These are phyloP conservation scores for Cercophora scortea DNA, from an alignment of 495 filamentous ascomycete species.

Conservation along the genomic window DNA sequence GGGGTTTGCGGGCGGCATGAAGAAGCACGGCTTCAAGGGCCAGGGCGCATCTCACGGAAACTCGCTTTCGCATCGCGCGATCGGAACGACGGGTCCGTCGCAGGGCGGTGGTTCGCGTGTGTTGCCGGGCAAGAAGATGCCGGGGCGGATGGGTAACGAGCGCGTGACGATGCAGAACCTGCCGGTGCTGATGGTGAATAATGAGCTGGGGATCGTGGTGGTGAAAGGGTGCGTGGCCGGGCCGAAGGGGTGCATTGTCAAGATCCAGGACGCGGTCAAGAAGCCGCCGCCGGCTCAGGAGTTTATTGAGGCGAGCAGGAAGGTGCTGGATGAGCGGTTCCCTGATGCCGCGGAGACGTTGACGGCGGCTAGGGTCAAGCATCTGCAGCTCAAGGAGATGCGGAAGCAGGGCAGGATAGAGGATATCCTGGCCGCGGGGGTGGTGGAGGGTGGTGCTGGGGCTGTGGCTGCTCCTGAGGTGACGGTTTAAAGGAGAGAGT, in stretches of 20 bases:
- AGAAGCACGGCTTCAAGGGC: conserved; percentile 78
- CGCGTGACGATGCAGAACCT: conserved; percentile 83
- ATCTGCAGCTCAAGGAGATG: conserved; percentile 35
- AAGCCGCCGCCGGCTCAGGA: conserved; percentile 67
- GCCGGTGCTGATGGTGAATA: conserved; percentile 79
- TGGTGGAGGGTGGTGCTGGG: conserved; percentile 6
- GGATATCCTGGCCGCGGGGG: conserved; percentile 9
- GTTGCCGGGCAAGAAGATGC: conserved; percentile 93
- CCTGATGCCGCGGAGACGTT: conserved; percentile 27
- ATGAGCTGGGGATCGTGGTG: conserved; percentile 76
- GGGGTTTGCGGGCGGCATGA: conserved; percentile 97
- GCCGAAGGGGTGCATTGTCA: conserved; percentile 74
- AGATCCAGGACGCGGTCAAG: conserved; percentile 86
- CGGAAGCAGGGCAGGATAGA: conserved; percentile 28
- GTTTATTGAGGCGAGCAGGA: conserved; percentile 28
- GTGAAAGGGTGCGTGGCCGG: conserved; percentile 79
- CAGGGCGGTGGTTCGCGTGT: conserved; percentile 91
- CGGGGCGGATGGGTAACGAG: conserved; percentile 86
- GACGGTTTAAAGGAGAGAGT: conserved; percentile 1
- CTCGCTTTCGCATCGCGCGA: conserved; percentile 80
- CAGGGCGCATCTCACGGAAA: conserved; percentile 93
- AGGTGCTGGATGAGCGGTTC: conserved; percentile 29
- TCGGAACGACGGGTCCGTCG: conserved; percentile 78
- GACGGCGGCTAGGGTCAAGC: conserved; percentile 28
- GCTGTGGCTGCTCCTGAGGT: conserved; percentile 3